phyloP scores from a whole-genome alignment of 225 moss, liverwort and hornwort species.

The Neckera pumila region DNA sequence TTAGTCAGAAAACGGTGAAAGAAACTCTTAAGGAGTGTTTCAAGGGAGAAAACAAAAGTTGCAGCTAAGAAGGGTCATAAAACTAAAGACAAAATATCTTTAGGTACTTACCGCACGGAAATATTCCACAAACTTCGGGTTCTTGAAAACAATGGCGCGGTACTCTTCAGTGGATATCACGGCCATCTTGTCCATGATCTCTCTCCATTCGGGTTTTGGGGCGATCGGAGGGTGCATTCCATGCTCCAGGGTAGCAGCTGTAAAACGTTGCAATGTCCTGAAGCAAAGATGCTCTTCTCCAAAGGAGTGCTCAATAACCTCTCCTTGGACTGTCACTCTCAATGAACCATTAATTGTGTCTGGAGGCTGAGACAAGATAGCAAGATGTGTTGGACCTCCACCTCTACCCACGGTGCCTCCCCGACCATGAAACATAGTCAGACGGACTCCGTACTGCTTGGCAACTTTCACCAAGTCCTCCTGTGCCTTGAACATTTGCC shows the following conservation, averaged over 20 bases:
- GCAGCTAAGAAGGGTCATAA: background rate
- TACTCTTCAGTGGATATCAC: constrained; percentile 68
- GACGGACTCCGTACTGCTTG: constrained; percentile 69
- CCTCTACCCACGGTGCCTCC: constrained; percentile 96
- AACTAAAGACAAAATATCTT: background rate
- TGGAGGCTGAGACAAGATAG: constrained; percentile 93
- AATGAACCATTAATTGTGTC: constrained; percentile 93
- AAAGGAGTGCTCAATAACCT: constrained; percentile 94
- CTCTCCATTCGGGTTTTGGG: constrained; percentile 80
- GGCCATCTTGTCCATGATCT: constrained; percentile 82
- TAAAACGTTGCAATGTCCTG: constrained; percentile 85
- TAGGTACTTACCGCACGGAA: constrained; percentile 61
- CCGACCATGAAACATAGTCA: constrained; percentile 95
- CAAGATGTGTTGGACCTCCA: constrained; percentile 95
- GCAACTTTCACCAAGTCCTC: constrained; percentile 93
- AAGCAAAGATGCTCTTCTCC: constrained; percentile 98
- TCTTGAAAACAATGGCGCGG: constrained; percentile 69
- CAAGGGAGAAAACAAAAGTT: background rate
- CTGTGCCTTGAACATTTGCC: constrained; percentile 98
- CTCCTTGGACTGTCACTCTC: constrained; percentile 94
- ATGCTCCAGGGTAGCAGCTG: constrained; percentile 89
- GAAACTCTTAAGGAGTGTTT: background rate
- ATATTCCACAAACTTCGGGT: constrained; percentile 70
- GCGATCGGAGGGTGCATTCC: constrained; percentile 94
- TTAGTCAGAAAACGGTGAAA: background rate